Base-by-base conservation (phyloP, 768 basidiomycete genomes). In the Xerocomus brunneocitrinus region DNA sequence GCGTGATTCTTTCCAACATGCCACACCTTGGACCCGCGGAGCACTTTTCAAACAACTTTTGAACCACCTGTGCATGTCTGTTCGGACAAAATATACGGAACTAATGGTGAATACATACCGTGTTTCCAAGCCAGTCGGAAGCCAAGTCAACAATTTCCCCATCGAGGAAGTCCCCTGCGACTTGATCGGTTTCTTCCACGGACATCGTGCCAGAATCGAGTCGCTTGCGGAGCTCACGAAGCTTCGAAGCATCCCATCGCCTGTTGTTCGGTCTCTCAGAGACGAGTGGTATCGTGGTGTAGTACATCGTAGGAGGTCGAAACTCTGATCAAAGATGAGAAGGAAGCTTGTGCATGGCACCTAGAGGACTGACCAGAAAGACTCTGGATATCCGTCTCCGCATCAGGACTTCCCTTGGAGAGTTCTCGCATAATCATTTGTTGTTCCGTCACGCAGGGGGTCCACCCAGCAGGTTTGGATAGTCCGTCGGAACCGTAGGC, bases 111-210 rank as follows among this genome's bases (percentile, higher is more conserved):
- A 56, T 24, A 63, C 70, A 24, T 36, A 69, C 68, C 61, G 95
- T 98, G 66, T 99, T 99, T 44, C 97, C 97, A 59, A 99, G 87
- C 87, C 97, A 98, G 69, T 99, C 95, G 35, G 92, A 94, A 13
- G 95, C 87, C 53, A 99, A 81, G 68, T 95, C 92, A 13, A 95
- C 93, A 56, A 92, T 89, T 67, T 98, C 97, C 12, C 91, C 86
- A 62, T 98, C 94, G 57, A 98, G 77, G 69, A 98, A 85, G 65
- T 98, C 95, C 44, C 78, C 78, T 3, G 92, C 90, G 48, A 97
- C 86, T 66, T 85, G 84, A 67, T 99, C 95, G 51, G 95, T 84
- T 71, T 98, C 95, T 48, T 88, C 88, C 16, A 80, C 78, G 12
- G 79, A 77, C 78, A 93, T 90, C 5, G 81, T 84, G 16, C 89